Base-by-base conservation (phyloP, 495 filamentous ascomycete genomes). In the Hypoxylon rickii region DNA sequence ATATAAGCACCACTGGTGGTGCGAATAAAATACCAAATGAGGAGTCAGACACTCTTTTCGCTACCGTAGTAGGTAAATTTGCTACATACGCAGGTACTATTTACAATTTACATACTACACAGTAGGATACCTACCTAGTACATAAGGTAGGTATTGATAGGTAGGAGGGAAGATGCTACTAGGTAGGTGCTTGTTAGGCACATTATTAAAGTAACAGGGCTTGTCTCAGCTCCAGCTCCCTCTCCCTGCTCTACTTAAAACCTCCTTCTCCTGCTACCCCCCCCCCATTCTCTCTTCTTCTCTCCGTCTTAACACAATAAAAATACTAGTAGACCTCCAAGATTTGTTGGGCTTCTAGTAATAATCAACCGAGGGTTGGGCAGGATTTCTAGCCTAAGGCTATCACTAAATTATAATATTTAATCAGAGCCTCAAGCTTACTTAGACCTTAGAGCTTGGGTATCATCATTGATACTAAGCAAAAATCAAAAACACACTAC, bases 151-250 rank as follows among this genome's bases (percentile, higher is more conserved):
- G n/a, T n/a, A n/a, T n/a, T n/a, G n/a, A n/a, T n/a, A n/a, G n/a
- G n/a, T n/a, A n/a, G n/a, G n/a, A n/a, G n/a, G n/a, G n/a, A n/a
- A n/a, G n/a, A n/a, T n/a, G n/a, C n/a, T n/a, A n/a, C n/a, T n/a
- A n/a, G n/a, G n/a, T n/a, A n/a, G n/a, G n/a, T n/a, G n/a, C n/a
- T 29, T 10, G 24, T 10, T 29, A 29, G 24, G 24, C 46, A 61
- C 50, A 51, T 51, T 61, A 61, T 3, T 8, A 60, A 48, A 37
- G 46, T 47, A 54, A 17, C 11, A 31, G 26, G 26, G 20, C 15
- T 52, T 62, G 52, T 62, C 50, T 61, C 57, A 53, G 44, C 44
- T 51, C 13, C 26, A 20, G 10, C 5, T 10, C 2, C 40, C 38
- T 45, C 26, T 41, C 34, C 39, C 26, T 31, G 5, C 2, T 16